A percentile compares a stretch with the other conserved stretches of the same genome.
These are phyloP conservation scores for Amanita thiersii DNA, from an alignment of 768 basidiomycete species.

Conservation along the genomic window DNA sequence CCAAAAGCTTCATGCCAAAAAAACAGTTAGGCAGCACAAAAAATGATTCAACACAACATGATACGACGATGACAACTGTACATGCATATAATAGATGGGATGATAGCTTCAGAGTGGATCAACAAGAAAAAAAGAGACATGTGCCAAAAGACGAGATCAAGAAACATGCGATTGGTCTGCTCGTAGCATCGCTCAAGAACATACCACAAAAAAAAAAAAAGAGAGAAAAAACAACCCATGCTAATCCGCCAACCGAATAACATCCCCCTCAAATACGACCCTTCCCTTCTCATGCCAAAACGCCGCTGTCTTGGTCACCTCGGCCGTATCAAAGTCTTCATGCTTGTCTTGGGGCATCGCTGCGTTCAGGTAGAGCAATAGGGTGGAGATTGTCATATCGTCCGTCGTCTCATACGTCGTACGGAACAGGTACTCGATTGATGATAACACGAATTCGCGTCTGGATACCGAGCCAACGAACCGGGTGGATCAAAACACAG, in stretches of 20 bases:
- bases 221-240: neutral
- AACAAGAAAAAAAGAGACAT: too few species aligned
- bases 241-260: conserved; percentile 24
- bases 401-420: conserved; percentile 62
- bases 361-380: conserved; percentile 67
- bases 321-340: conserved; percentile 74
- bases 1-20: too few species aligned
- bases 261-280: conserved; percentile 45
- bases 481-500: conserved; percentile 4
- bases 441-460: conserved; percentile 50
- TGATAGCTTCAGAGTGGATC: too few species aligned
- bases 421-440: conserved; percentile 55
- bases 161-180: neutral
- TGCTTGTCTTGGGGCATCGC: conserved; percentile 73
- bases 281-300: conserved; percentile 37
- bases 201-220: neutral
- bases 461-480: conserved; percentile 29
- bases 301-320: conserved; percentile 49
- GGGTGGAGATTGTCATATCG: conserved; percentile 60
- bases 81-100: too few species aligned
- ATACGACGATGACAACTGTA: too few species aligned
- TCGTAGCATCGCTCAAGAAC: neutral
- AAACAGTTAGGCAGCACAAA: too few species aligned
- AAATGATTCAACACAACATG: too few species aligned
- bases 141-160: too few species aligned